These are phyloP conservation scores for Erigeron canadensis DNA, from an alignment of 129 eudicot species.

Conservation along the genomic window DNA sequence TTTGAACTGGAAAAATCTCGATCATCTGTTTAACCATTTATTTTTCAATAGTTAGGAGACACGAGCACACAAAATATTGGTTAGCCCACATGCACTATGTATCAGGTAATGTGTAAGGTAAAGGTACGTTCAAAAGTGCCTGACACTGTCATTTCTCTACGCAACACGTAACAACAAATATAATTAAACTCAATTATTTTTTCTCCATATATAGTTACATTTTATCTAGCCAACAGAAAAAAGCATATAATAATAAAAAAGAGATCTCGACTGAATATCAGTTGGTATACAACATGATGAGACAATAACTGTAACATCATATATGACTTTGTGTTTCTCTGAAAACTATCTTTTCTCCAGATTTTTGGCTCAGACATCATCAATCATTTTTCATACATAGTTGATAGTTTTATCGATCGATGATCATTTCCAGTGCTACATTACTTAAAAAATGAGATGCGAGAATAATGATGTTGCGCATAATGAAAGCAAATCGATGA, in stretches of 20 bases:
- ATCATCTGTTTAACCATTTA: too few species aligned
- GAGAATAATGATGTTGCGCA: too few species aligned
- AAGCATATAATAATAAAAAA: neutral
- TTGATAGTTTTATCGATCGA: too few species aligned
- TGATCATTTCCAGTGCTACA: too few species aligned
- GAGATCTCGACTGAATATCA: constrained; percentile 22
- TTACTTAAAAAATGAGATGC: too few species aligned
- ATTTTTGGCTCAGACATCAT: constrained; percentile 25
- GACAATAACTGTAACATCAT: constrained; percentile 11
- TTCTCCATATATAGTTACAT: neutral
- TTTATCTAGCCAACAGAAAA: neutral
- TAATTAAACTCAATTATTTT: neutral
- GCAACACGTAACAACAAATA: constrained; percentile 23
- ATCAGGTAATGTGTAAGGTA: neutral
- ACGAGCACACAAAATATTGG: too few species aligned
- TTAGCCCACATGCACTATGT: too few species aligned
- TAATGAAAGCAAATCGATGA: too few species aligned
- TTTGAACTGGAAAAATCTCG: too few species aligned
- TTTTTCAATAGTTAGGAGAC: too few species aligned
- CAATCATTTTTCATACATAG: neutral
- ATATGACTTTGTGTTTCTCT: constrained; percentile 22
- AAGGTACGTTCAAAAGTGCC: neutral
- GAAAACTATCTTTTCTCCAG: constrained; percentile 29
- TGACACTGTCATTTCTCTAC: constrained; percentile 27
- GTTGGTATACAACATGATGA: constrained; percentile 25